Conservation (phyloP, 1,284 basidiomycete genomes). For the Cutaneotrichosporon arboriforme region DNA sequence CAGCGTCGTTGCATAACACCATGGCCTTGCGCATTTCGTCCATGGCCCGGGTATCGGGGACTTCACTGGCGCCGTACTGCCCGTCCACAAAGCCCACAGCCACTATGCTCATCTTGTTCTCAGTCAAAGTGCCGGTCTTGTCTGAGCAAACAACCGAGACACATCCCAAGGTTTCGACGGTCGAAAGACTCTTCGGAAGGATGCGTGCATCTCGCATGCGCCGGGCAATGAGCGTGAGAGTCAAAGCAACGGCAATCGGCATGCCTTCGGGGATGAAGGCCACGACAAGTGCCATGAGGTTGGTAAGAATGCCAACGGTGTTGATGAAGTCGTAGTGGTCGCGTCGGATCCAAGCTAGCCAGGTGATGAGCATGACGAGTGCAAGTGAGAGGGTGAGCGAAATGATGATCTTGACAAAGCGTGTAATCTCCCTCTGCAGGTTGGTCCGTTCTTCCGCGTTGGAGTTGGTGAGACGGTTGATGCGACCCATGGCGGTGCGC, state of each 20-base stretch:
- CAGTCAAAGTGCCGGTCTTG: conserved; percentile 56
- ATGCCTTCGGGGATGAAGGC: conserved; percentile 60
- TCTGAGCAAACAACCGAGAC: conserved; percentile 58
- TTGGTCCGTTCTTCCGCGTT: conserved; percentile 50
- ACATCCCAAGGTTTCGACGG: conserved; percentile 58
- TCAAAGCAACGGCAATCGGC: conserved; percentile 51
- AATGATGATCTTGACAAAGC: conserved; percentile 51
- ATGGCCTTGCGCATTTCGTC: conserved; percentile 6
- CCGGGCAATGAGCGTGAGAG: conserved; percentile 50
- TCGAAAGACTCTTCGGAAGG: conserved; percentile 58
- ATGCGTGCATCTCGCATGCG: conserved; percentile 57
- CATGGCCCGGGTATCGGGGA: conserved; percentile 31
- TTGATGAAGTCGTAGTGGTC: conserved; percentile 57
- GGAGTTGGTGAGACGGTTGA: conserved; percentile 55
- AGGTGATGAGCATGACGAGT: conserved; percentile 53
- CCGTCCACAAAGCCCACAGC: conserved; percentile 50
- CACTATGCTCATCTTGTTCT: conserved; percentile 50
- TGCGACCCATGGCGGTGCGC: conserved; percentile 57
- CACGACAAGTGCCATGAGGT: conserved; percentile 59
- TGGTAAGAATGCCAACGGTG: conserved; percentile 55
- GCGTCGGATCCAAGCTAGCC: conserved; percentile 53
- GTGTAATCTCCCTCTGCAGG: conserved; percentile 48
- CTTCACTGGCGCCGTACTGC: conserved; percentile 33
- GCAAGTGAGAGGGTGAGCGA: conserved; percentile 54
- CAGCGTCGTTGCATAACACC: conserved; percentile 46